Percentiles rank a stretch among this genome's conserved stretches.
Evolutionary conservation across 2,329 filamentous ascomycete species (phyloP).

Genomic region (Bimuria novae-zelandiae): DNA sequence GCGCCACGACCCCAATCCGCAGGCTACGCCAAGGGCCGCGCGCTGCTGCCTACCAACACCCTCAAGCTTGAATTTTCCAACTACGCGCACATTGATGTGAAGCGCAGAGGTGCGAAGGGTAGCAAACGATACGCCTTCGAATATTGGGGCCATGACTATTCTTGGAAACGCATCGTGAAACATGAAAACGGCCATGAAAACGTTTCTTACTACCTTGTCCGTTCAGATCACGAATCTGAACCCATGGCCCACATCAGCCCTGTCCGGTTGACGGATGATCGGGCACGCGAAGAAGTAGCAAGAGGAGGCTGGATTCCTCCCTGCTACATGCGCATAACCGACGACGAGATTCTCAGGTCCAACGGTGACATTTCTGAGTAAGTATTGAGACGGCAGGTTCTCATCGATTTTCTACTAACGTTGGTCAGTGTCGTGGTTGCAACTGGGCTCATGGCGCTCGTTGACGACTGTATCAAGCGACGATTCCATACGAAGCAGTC

Average conservation of each 20-base stretch:
- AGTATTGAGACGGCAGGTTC: constrained; percentile 44
- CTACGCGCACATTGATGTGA: constrained; percentile 88
- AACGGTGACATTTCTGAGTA: constrained; percentile 87
- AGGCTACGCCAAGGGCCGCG: constrained; percentile 46
- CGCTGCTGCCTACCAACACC: constrained; percentile 67
- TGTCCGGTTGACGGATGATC: constrained; percentile 71
- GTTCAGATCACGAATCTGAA: constrained; percentile 63
- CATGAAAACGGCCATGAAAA: constrained; percentile 67
- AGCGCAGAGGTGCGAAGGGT: constrained; percentile 67
- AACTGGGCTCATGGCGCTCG: constrained; percentile 84
- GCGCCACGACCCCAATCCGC: constrained; percentile 38
- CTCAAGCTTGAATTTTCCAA: constrained; percentile 96
- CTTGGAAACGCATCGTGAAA: constrained; percentile 77
- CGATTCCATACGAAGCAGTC: constrained; percentile 67
- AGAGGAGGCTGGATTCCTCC: constrained; percentile 90
- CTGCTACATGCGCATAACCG: constrained; percentile 88
- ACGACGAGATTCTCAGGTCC: constrained; percentile 69
- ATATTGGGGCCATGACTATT: constrained; percentile 87
- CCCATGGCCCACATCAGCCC: constrained; percentile 84
- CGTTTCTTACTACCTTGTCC: constrained; percentile 79
- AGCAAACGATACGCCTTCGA: constrained; percentile 86
- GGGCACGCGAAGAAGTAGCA: constrained; percentile 71
- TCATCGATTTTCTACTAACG: constrained; percentile 17
- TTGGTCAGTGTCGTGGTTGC: constrained; percentile 77
- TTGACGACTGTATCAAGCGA: constrained; percentile 88